Evolutionary conservation across 2,329 filamentous ascomycete genomes (phyloP).

Genomic region (Neoarthrinium moseri): DNA sequence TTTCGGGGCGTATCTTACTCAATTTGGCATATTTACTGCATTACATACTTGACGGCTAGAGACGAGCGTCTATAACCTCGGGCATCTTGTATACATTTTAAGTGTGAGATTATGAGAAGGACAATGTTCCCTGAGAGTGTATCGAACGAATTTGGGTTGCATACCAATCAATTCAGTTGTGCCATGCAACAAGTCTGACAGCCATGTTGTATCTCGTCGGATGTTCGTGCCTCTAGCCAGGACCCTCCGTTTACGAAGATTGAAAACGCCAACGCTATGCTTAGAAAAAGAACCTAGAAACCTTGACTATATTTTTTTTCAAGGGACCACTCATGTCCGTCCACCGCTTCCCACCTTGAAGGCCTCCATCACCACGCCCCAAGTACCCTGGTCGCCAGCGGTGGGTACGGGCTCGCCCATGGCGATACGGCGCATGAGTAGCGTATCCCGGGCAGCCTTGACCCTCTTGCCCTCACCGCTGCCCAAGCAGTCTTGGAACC

Average conservation of each 20-base stretch:
- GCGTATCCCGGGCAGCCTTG: conserved; percentile 67
- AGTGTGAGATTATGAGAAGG: too few relatives aligned
- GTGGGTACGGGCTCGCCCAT: conserved; percentile 47
- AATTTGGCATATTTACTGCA: too few relatives aligned
- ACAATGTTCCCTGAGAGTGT: too few relatives aligned
- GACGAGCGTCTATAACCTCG: too few relatives aligned
- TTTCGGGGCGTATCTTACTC: too few relatives aligned
- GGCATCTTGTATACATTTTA: too few relatives aligned
- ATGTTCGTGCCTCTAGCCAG: not conserved
- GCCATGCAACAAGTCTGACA: not conserved
- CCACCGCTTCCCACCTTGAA: conserved; percentile 44
- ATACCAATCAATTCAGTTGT: too few relatives aligned
- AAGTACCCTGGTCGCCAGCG: conserved; percentile 46
- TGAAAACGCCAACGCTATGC: conserved; percentile 29
- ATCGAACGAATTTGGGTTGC: too few relatives aligned
- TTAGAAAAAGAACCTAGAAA: too few relatives aligned
- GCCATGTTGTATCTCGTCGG: not conserved
- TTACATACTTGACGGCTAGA: too few relatives aligned
- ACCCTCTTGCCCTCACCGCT: conserved; percentile 63
- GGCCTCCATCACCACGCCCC: conserved; percentile 50
- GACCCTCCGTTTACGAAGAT: not conserved
- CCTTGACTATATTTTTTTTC: too few relatives aligned
- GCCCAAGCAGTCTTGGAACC: conserved; percentile 70
- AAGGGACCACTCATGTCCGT: conserved; percentile 17
- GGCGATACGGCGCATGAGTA: conserved; percentile 71